Evolutionary conservation across 306 rosid species (phyloP), one percentile per base, ranked within the genome.

Genomic region (Myrica gale): DNA sequence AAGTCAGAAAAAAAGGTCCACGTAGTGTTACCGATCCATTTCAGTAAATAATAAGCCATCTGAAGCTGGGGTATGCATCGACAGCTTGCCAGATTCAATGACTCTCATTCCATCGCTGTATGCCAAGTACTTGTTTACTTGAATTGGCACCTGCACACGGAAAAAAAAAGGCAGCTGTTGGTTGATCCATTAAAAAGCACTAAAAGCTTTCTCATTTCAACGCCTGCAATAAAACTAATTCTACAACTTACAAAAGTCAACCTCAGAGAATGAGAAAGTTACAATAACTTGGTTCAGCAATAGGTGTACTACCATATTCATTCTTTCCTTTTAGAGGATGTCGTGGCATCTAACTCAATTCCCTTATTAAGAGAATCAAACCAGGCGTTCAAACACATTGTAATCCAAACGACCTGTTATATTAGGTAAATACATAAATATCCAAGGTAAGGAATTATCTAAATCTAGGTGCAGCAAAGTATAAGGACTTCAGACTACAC

Each of bases 31-130:
- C 99, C 91, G 76, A 86, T 95, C 99, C 88, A 95, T 74, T 79
- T 92, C 96, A 58, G 96, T 80, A 73, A 92, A 89, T 87, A 92
- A 78, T 66, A 81, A 86, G 47, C 96, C 99, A 84, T 95, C 96
- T 9, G 90, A 82, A 72, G 90, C 89, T 72, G 92, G 90, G 73
- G 79, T 45, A 54, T 84, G 96, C 15, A 79, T 48, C 32, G 86
- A 76, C 69, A 90, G 82, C 86, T 89, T 95, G 74, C 92, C 97
- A 62, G 97, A 87, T 81, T 95, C 99, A 51, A 95, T 79, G 32
- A 95, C 89, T 83, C 84, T 84, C 99, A 95, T 95, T 54, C 99
- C 99, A 76, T 95, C 99, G 76, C 97, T 92, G 79, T 83, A 90
- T 65, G 92, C 97, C 85, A 95, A 86, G 75, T 82, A 80, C 84